Evolutionary conservation across 1,284 basidiomycete genomes (phyloP), one percentile per base, ranked within the genome.

Genomic region (Stereum hirsutum): DNA sequence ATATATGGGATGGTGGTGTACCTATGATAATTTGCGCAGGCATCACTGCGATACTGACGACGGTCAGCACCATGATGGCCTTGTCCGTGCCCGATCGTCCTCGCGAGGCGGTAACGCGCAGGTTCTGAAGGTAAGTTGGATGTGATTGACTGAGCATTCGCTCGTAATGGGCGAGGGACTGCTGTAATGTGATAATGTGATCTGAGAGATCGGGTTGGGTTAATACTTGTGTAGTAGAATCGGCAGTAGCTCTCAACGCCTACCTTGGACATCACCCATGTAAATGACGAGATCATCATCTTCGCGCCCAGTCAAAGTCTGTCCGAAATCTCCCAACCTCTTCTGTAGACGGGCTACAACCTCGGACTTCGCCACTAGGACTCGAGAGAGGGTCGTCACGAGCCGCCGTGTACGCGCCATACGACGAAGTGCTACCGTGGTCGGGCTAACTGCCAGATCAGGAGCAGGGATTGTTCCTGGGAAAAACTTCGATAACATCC

Each of bases 201-300:
- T 98, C 91, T 91, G n/a, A n/a, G n/a, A 49, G 7, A 33, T 11
- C 20, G 3, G 23, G 43, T 14, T 37, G 14, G 26, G 35, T 43
- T 45, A 39, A 44, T 21, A 42, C 42, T 36, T 8, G 39, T 20
- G 3, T 39, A 25, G 10, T 19, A 25, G 6, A 26, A 5, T 14
- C 6, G 31, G 20, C 28, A 21, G 21, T 10, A 27, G 35, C n/a
- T 5, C 11, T 14, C 36, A 7, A 12, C 26, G 55, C 68, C 44
- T 49, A 89, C 89, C 92, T 70, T 94, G 88, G 3, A 98, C 77
- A 60, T 98, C 94, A 36, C 89, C 90, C 65, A 96, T 78, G 59
- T 97, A 93, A 14, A 93, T 88, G 5, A 76, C 82, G 28, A 91
- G 73, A 50, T 88, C 84, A 41, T 75, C 70, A 28, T 79, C 72